Base-by-base conservation (phyloP, 148 eudicot species). In the Arctostaphylos glauca region DNA sequence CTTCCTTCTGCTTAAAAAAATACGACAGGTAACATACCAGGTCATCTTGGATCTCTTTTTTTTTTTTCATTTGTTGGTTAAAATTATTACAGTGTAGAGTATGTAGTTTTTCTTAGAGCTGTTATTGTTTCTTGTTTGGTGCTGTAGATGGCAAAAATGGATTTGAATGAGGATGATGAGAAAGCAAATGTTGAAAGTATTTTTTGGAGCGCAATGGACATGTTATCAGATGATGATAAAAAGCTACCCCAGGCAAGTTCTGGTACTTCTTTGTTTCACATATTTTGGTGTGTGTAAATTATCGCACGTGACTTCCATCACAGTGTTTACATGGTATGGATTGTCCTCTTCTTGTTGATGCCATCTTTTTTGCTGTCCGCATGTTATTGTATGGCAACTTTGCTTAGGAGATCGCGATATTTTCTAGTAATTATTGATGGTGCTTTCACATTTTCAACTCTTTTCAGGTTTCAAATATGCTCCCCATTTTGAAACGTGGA, bases 161-260 rank as follows among this genome's bases (percentile, higher is more conserved):
- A 96, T 92, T 84, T 96, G 60, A 93, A 91, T 82, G 92, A 90
- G 64, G 99, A 96, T 79, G 93, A 93, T 86, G 99, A 96, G 88
- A 96, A 96, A 90, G 92, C 85, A 74, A 96, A 89, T 85, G 89
- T 87, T 58, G 99, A 96, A 85, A 90, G 89, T 56, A 94, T 96
- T 47, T 96, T 96, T 83, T 92, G 98, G 98, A 96, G 97, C 93
- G 99, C 99, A 21, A 96, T 96, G 99, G 96, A 93, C 85, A 93
- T 94, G 92, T 90, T 96, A 54, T 96, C 99, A 44, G 98, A 96
- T 89, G 99, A 96, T 85, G 99, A 96, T 85, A 94, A 93, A 86
- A 96, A 92, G 89, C 88, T 96, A 78, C 99, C 99, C 50, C 99
- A 94, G 99, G 99, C 91, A 84, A 78, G 84, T 75, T 38, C 38